Base-by-base conservation (phyloP, 2,329 filamentous ascomycete genomes). In the Plectosphaerella plurivora region DNA sequence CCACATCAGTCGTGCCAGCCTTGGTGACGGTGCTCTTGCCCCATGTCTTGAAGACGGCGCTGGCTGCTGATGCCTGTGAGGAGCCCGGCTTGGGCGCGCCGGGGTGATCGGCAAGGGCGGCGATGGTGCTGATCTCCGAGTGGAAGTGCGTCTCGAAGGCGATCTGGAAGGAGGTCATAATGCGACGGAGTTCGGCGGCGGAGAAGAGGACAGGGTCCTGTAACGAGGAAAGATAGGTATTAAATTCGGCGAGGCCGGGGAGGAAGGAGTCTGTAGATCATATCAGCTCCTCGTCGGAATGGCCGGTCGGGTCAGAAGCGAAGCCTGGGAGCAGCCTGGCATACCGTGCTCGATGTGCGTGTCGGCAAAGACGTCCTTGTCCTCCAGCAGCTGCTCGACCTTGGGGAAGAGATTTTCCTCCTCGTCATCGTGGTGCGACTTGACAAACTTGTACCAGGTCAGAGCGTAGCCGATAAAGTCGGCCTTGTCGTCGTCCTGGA, bases 1-100 rank as follows among this genome's bases (percentile, higher is more conserved):
- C 76, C 0, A 83, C 82, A 54, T 86, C 82, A 16, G 75, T 70
- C 37, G 76, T 72, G 25, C 81, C 80, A 0, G 80, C 81, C 67
- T 84, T 84, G 47, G 73, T 79, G n/a, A 86, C 78, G 2, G 81
- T 84, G 63, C 73, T 78, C 72, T 84, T 84, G 53, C 82, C 82
- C 81, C 81, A 85, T 2, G 71, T 65, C 69, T 81, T 81, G 69
- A 86, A 84, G 2, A 76, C 73, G 7, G 71, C 62, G 3, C 70
- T 63, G 1, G 82, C 81, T 1, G 66, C 66, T 5, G 69, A 70
- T 6, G 73, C 74, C 54, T 75, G 71, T 5, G 71, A 65, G 0
- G 75, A 71, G 24, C 73, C 75, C 3, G 72, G 65, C 46, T 66
- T 68, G 0, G 81, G 81, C 1, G 78, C 78, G 45, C 73, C 73